Base-by-base conservation (phyloP, 257 asterid genomes). In the Solanum appendiculatum region DNA sequence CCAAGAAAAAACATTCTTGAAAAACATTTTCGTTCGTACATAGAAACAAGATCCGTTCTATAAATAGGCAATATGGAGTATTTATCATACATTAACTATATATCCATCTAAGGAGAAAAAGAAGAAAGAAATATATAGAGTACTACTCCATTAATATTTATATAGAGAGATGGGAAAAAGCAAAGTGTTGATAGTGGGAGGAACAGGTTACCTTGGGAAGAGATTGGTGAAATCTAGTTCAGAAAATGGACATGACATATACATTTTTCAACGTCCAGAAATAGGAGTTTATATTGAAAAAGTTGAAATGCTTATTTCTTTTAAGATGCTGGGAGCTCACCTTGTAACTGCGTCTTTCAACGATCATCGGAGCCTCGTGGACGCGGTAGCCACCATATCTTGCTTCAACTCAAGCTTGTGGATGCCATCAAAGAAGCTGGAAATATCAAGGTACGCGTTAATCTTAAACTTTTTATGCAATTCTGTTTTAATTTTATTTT, bases 341-440 rank as follows among this genome's bases (percentile, higher is more conserved):
- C 94, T 96, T 7, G 63, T 96, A 2, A 93, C 92, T 31, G 98
- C 89, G 37, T 96, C 99, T 1, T 95, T 95, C 70, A 88, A 94
- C 56, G 94, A 96, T 46, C 98, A 91, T 75, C 91, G 46, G 83
- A 95, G 98, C 91, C 89, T 96, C 37, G 97, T 96, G 64, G 92
- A 91, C 11, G 99, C 98, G 1, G 94, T 84, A 95, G 94, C 87
- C 99, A 95, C 18, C 94, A 92, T 39, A 85, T 96, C 44, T 66
- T 94, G 87, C 5, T 91, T 85, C 99, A 96, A 92, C 97, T 93
- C 31, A 94, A 94, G 91, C 94, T 96, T 63, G 96, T 95, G 14
- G 87, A 92, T 7, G 98, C 98, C 73, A 96, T 96, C 86, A 92
- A 94, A 90, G 94, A 95, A 92, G 99, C 97, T 29, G 98, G 98